phyloP scores from a whole-genome alignment of 805 yeast genomes.

The Phaffomyces opuntiae region DNA sequence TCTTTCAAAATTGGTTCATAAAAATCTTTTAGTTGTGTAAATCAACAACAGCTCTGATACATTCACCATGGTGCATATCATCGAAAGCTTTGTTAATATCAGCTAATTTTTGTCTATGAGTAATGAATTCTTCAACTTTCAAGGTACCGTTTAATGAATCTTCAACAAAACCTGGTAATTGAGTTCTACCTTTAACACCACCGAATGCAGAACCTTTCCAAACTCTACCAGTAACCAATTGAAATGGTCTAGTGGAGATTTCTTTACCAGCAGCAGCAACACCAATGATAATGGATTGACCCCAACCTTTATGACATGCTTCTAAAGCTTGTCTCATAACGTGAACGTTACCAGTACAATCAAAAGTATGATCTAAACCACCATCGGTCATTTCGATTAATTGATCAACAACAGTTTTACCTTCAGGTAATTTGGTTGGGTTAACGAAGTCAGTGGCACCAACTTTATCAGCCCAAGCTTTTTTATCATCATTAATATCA shows the following conservation, averaged over 20 bases:
- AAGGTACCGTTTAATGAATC: constrained; percentile 75
- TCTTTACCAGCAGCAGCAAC: constrained; percentile 99
- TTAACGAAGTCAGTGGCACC: constrained; percentile 96
- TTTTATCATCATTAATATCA: constrained; percentile 80
- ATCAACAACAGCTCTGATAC: constrained; percentile 85
- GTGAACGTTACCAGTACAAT: constrained; percentile 92
- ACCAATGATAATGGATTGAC: constrained; percentile 90
- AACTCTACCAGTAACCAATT: constrained; percentile 96
- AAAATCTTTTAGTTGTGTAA: constrained; percentile 23
- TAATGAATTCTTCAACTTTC: constrained; percentile 91
- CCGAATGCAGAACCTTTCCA: constrained; percentile 99
- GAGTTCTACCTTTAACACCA: constrained; percentile 96
- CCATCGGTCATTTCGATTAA: constrained; percentile 91
- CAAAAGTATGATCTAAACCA: constrained; percentile 93
- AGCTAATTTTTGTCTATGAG: constrained; percentile 75
- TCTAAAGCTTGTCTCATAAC: constrained; percentile 97
- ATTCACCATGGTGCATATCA: constrained; percentile 89
- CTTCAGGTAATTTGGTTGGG: constrained; percentile 70
- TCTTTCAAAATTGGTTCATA: neutral
- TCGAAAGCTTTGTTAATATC: constrained; percentile 86
- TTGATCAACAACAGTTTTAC: constrained; percentile 71
- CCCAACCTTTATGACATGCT: constrained; percentile 99
- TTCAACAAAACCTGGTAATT: constrained; percentile 84
- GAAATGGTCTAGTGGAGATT: constrained; percentile 96
- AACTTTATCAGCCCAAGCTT: constrained; percentile 78